Percentiles rank a stretch among this genome's conserved stretches.
These are phyloP conservation scores for Coemansia sp. DNA, from an alignment of 192 early-diverging fungal species.

Conservation along the genomic window DNA sequence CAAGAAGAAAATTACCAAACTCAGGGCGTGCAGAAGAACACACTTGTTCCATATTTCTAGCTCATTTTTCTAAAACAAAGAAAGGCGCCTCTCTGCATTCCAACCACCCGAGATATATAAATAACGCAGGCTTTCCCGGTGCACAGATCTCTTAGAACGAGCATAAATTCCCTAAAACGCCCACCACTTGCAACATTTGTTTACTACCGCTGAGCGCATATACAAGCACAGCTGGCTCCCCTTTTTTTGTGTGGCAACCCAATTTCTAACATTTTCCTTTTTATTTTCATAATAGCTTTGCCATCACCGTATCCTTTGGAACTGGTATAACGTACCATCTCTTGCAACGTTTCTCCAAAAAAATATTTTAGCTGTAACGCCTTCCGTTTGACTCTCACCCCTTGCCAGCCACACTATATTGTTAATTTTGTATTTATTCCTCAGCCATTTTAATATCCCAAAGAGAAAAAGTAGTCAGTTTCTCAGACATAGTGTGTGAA, in stretches of 20 bases:
- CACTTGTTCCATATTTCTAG: not conserved
- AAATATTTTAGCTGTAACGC: not conserved
- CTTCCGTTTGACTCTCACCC: not conserved
- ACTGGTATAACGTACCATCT: not conserved
- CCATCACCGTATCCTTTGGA: not conserved
- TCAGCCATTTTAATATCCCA: not conserved
- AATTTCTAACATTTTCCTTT: not conserved
- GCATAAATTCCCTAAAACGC: not conserved
- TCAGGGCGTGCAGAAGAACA: not conserved
- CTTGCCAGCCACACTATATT: conserved; percentile 4
- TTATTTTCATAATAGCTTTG: not conserved
- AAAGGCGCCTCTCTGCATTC: not conserved
- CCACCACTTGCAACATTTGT: not conserved
- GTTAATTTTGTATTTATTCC: conserved; percentile 1
- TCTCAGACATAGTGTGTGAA: too few relatives aligned
- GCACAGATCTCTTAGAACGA: not conserved
- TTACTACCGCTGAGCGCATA: not conserved
- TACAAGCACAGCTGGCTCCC: not conserved
- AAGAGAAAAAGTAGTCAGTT: too few relatives aligned
- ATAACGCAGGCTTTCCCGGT: not conserved
- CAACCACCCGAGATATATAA: not conserved
- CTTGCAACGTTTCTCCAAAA: not conserved
- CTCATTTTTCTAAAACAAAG: not conserved
- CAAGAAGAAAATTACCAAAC: not conserved
- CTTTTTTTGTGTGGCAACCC: not conserved